phyloP scores from a whole-genome alignment of 305 asterid genomes.

The Solanum hybrid region DNA sequence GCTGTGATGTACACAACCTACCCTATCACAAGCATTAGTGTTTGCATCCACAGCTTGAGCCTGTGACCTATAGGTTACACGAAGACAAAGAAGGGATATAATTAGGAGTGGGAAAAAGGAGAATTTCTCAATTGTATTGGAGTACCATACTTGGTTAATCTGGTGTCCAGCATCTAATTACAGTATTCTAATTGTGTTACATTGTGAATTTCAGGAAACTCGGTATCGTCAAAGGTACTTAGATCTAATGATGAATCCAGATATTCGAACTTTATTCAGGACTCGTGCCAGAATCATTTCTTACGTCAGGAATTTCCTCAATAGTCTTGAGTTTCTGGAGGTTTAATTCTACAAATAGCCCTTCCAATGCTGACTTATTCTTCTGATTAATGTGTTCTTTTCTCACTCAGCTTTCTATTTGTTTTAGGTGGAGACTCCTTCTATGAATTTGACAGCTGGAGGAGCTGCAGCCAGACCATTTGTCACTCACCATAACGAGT shows the following conservation, averaged over 20 bases:
- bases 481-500: constrained; percentile 31
- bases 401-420: neutral
- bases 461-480: constrained; percentile 43
- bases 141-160: neutral
- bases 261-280: constrained; percentile 61
- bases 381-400: neutral
- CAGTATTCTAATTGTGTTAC: neutral
- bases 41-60: neutral
- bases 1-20: neutral
- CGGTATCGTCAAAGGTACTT: constrained; percentile 81
- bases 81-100: neutral
- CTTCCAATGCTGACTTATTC: neutral
- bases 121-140: neutral
- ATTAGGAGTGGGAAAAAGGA: neutral
- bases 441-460: constrained; percentile 21
- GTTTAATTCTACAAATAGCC: constrained; percentile 20
- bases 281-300: constrained; percentile 59
- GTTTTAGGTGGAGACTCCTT: constrained; percentile 8
- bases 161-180: neutral
- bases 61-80: neutral
- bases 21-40: neutral
- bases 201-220: constrained; percentile 52
- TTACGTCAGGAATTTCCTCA: constrained; percentile 54
- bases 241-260: constrained; percentile 74
- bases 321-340: constrained; percentile 64